Evolutionary conservation across 306 rosid species (phyloP).

Genomic region (Malus fusca): DNA sequence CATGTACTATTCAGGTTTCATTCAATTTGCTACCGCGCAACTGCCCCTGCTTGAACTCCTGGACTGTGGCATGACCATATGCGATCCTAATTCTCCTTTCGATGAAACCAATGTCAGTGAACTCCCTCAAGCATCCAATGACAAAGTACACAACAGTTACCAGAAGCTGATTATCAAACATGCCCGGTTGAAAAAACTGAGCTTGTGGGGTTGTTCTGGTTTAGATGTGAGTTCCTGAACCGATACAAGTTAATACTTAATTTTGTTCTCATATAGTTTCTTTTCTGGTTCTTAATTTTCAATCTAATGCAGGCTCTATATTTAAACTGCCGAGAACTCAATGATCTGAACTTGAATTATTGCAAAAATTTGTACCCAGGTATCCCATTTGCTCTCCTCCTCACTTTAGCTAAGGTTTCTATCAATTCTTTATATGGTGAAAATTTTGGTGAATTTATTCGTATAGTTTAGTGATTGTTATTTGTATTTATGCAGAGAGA

Average conservation of each 20-base stretch:
- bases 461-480: conserved; percentile 5
- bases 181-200: conserved; percentile 66
- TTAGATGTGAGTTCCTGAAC: conserved; percentile 62
- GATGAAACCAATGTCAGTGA: conserved; percentile 29
- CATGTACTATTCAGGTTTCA: conserved; percentile 59
- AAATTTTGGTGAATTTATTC: background rate
- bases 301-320: conserved; percentile 63
- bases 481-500: conserved; percentile 49
- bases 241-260: background rate
- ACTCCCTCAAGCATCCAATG: conserved; percentile 24
- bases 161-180: conserved; percentile 91
- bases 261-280: conserved; percentile 7
- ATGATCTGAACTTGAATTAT: conserved; percentile 80
- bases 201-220: conserved; percentile 97
- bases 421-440: background rate
- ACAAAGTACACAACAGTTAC: conserved; percentile 45
- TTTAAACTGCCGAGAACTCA: conserved; percentile 77
- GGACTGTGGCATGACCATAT: conserved; percentile 97
- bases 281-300: conserved; percentile 20
- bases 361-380: conserved; percentile 90
- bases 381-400: conserved; percentile 20
- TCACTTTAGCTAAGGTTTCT: background rate
- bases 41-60: conserved; percentile 85
- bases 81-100: conserved; percentile 49
- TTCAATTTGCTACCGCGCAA: conserved; percentile 90